Percentiles rank a stretch among this genome's conserved stretches.
phyloP scores from a whole-genome alignment of 2,329 filamentous ascomycete genomes.

The Aspergillus terreus region DNA sequence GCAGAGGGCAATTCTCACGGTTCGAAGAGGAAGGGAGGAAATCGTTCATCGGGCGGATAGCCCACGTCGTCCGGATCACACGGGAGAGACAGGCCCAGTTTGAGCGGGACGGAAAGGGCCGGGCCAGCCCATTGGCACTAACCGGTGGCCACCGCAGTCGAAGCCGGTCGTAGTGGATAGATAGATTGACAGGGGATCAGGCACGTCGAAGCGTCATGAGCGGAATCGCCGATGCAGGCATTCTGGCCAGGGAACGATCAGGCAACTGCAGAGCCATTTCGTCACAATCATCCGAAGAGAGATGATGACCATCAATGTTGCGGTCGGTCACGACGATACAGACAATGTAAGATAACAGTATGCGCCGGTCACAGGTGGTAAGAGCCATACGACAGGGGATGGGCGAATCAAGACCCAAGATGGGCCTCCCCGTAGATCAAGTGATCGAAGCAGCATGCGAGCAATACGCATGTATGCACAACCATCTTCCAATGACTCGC shows the following conservation, averaged over 20 bases:
- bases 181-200: slow-evolving; percentile 12
- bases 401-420: slow-evolving; percentile 15
- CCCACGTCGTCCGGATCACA: slow-evolving; percentile 4
- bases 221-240: slow-evolving; percentile 10
- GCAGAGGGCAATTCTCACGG: neutral
- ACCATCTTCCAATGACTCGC: slow-evolving; percentile 20
- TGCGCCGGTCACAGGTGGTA: slow-evolving; percentile 19
- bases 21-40: no score
- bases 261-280: slow-evolving; percentile 3
- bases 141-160: neutral
- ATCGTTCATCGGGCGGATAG: neutral
- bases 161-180: slow-evolving; percentile 8
- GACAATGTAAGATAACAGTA: slow-evolving; percentile 27
- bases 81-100: slow-evolving; percentile 15
- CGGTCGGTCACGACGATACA: slow-evolving; percentile 26
- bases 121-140: slow-evolving; percentile 22
- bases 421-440: slow-evolving; percentile 48
- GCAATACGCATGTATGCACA: slow-evolving; percentile 31
- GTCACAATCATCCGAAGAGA: slow-evolving; percentile 4
- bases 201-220: slow-evolving; percentile 4
- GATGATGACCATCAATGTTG: neutral
- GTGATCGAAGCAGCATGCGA: slow-evolving; percentile 59
- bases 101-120: slow-evolving; percentile 36
- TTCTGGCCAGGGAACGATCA: slow-evolving; percentile 6
- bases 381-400: slow-evolving; percentile 14